A percentile compares a stretch with the other conserved stretches of the same genome.
Conservation (phyloP, 257 asterid species). For the Solanum bulbocastanum region DNA sequence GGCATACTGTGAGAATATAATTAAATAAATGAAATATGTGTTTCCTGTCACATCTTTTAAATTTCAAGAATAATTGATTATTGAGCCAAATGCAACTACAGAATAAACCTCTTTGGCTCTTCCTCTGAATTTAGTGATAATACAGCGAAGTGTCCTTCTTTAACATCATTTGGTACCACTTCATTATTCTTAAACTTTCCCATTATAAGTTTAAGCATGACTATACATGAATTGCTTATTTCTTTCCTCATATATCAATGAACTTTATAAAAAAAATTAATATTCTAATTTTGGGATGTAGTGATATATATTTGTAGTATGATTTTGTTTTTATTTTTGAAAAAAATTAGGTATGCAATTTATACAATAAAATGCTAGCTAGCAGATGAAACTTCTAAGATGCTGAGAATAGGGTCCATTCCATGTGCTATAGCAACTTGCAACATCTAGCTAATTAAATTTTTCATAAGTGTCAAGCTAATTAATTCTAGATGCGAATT, state of each 20-base stretch:
- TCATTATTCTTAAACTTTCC: neutral
- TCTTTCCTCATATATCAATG: constrained; percentile 1
- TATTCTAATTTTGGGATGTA: neutral
- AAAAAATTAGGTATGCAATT: constrained; percentile 7
- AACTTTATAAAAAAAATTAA: neutral
- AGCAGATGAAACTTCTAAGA: constrained; percentile 36
- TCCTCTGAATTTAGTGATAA: neutral
- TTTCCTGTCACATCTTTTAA: neutral
- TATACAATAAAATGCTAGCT: neutral
- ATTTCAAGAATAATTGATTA: constrained; percentile 13
- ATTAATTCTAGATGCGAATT: neutral
- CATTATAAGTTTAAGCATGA: constrained; percentile 1
- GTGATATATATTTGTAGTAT: neutral
- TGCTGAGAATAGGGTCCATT: constrained; percentile 7
- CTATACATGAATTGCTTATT: constrained; percentile 2
- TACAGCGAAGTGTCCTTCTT: neutral
- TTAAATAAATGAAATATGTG: neutral
- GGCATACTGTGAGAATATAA: neutral
- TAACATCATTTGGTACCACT: neutral
- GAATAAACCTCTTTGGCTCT: constrained; percentile 17
- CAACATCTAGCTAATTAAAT: neutral
- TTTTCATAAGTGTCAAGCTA: neutral
- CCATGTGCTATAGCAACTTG: neutral
- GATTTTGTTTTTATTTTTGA: neutral
- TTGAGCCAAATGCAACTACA: constrained; percentile 4